Base-by-base conservation (phyloP, 2,329 filamentous ascomycete genomes). In the Aspergillus brunneoviolaceus region DNA sequence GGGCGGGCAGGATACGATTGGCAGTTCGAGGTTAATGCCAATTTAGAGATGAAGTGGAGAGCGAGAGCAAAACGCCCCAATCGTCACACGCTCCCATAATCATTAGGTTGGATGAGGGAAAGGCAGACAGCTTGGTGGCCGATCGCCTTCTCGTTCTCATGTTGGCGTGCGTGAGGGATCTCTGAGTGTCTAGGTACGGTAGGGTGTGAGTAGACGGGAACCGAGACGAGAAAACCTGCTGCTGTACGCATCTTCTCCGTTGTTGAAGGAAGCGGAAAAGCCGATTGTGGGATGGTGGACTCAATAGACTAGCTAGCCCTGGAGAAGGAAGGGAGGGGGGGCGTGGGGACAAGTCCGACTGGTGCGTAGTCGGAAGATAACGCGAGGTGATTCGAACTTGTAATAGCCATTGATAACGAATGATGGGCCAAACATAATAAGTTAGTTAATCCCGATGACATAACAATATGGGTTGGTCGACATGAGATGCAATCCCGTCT, bases 1-100 rank as follows among this genome's bases (percentile, higher is more conserved):
- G 49, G 57, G 35, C 55, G 19, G 60, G 51, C 48, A 57, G 33
- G 42, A 55, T 53, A 49, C 59, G 62, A 62, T 62, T 61, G 55
- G 60, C 49, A 49, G 51, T 55, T 51, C 39, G 56, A 58, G 51
- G 54, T 29, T 49, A 49, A 51, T 47, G 58, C 48, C 54, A 63
- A 55, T 51, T 50, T 50, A 53, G 59, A 58, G 14, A 35, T 16
- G 14, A 53, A 51, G 63, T 63, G 61, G 59, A 58, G 58, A 33
- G n/a, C 7, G 33, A 35, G 5, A 16, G 33, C 33, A 5, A 16
- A 21, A 27, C 25, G 27, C 27, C 27, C 42, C 49, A 27, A 27
- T 55, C 53, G 45, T 39, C 53, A 55, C 53, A 55, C 53, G 27
- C 53, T n/a, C 42, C 21, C 42, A 55, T 25, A 25, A 48, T 47